These are phyloP conservation scores for Xylariaceae sp. DNA, from an alignment of 2,329 filamentous ascomycete genomes.

Conservation along the genomic window DNA sequence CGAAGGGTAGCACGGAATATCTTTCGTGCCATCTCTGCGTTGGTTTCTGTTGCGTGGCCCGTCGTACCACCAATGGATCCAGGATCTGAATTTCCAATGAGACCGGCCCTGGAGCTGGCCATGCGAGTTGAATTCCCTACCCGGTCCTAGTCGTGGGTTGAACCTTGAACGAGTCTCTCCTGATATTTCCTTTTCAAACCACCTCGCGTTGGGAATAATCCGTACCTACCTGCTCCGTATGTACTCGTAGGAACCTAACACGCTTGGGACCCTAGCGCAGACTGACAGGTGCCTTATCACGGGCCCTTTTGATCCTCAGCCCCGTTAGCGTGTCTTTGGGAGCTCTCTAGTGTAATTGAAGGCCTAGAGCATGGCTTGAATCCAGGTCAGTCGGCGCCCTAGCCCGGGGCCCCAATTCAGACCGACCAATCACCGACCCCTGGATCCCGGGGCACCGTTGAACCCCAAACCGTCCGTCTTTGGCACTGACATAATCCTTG, in stretches of 20 bases:
- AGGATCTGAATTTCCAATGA: neutral
- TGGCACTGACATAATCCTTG: neutral
- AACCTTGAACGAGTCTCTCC: neutral
- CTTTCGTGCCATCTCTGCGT: neutral
- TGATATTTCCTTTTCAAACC: too few relatives aligned
- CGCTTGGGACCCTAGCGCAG: too few relatives aligned
- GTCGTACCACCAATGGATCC: constrained; percentile 10
- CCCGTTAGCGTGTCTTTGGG: neutral
- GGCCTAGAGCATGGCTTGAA: neutral
- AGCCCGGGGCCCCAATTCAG: neutral
- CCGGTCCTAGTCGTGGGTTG: neutral
- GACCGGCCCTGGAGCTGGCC: neutral
- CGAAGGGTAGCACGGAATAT: neutral
- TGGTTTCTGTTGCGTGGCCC: constrained; percentile 9
- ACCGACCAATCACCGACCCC: neutral
- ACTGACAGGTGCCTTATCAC: too few relatives aligned
- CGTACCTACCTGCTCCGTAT: too few relatives aligned
- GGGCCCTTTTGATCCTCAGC: neutral
- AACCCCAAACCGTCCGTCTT: neutral
- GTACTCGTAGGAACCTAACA: too few relatives aligned
- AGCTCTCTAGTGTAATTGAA: neutral
- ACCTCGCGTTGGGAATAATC: too few relatives aligned
- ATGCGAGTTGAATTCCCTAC: neutral
- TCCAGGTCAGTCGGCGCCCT: neutral
- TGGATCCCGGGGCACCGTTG: neutral